Base-by-base conservation (phyloP, 345 rosid genomes). In the Dovyalis caffra region DNA sequence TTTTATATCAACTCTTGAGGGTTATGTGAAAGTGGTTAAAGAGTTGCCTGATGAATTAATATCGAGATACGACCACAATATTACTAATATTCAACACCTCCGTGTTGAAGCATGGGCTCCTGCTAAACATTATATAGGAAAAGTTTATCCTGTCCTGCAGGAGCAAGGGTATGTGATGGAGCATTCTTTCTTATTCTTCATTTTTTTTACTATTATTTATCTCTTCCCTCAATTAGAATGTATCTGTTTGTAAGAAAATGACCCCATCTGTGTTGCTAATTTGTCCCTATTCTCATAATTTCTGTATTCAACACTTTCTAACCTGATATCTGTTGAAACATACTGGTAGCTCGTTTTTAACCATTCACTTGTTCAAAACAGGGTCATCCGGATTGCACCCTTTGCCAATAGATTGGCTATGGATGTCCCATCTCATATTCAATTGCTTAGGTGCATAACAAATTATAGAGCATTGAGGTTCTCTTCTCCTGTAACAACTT, bases 321-420 rank as follows among this genome's bases (percentile, higher is more conserved):
- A 76, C 38, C 35, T 16, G 60, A 76, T 76, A 28, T 40, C 28
- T 65, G 14, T 49, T 32, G 11, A 35, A 67, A 56, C 60, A 25
- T 34, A 57, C 60, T 67, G 43, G 49, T 47, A 18, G 63, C 26
- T 79, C 34, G 15, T 47, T 63, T 74, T 68, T 81, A 26, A 70
- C 74, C 73, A 37, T 49, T 64, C 65, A 35, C 45, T 65, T 51
- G 26, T 81, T 69, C 56, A 23, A 74, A 84, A 83, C 88, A 95
- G 99, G 87, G 95, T 91, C 75, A 81, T 95, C 68, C 92, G 91
- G 56, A 83, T 95, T 34, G 82, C 93, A n/a, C 97, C 99, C 3
- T 95, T 95, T 74, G 97, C 99, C 56, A 92, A 95, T 84, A 87
- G 99, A 88, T 81, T 95, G 87, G 90, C 97, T n/a, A 95, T 95